phyloP scores from a whole-genome alignment of 2,329 filamentous ascomycete species.

The Hypoxylon sp. region DNA sequence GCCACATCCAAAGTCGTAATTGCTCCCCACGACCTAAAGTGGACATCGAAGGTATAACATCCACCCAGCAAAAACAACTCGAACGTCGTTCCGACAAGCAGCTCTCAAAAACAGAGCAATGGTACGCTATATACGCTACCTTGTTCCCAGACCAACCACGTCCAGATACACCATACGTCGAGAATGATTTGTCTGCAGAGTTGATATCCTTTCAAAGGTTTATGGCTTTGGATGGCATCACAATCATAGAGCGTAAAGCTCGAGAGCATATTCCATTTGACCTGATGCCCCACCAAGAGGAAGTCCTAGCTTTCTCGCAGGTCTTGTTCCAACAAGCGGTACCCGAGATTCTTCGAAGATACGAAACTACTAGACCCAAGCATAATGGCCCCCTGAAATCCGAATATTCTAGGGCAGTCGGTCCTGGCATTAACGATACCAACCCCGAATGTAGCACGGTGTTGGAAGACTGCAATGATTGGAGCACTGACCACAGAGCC shows the following conservation, averaged over 20 bases:
- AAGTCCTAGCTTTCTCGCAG: neutral
- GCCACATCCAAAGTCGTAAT: constrained; percentile 22
- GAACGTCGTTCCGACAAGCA: constrained; percentile 34
- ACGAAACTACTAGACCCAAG: neutral
- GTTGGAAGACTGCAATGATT: no score
- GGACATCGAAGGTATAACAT: constrained; percentile 19
- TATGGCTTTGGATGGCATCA: neutral
- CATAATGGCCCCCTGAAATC: neutral
- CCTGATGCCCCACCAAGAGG: neutral
- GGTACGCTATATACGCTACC: constrained; percentile 41
- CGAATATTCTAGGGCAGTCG: no score
- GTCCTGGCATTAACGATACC: no score
- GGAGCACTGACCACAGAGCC: no score
- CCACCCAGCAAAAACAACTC: constrained; percentile 28
- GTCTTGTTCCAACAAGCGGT: neutral
- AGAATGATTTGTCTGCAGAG: neutral
- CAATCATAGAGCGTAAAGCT: neutral
- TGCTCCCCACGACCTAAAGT: neutral
- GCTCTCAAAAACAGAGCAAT: constrained; percentile 39
- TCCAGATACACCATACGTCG: neutral
- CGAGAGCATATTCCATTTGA: neutral
- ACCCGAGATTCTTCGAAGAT: neutral
- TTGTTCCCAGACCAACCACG: constrained; percentile 33
- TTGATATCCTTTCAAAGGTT: neutral
- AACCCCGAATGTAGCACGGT: neutral